phyloP scores from a whole-genome alignment of 139 green algal species.

The Dunaliella sp. region DNA sequence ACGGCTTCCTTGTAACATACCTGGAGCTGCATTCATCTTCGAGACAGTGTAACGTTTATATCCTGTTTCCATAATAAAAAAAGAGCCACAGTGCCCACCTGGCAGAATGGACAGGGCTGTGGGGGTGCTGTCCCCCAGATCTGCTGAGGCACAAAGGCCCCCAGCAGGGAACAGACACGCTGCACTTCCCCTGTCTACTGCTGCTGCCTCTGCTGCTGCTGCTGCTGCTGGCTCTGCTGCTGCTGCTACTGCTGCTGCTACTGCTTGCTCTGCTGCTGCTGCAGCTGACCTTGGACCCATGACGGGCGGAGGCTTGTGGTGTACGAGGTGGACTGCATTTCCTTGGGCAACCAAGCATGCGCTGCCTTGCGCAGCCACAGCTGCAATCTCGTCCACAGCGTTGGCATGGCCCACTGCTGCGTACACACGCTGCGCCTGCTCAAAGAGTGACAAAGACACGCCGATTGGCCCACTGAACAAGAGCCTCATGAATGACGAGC shows the following conservation, averaged over 20 bases:
- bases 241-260: constrained; percentile 1
- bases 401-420: not conserved
- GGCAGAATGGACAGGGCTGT: not conserved
- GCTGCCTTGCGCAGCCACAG: not conserved
- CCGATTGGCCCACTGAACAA: too few relatives aligned
- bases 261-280: not conserved
- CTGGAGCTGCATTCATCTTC: too few relatives aligned
- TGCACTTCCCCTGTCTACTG: constrained; percentile 3
- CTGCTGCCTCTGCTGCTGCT: not conserved
- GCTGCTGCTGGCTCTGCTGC: not conserved
- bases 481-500: too few relatives aligned
- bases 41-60: too few relatives aligned
- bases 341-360: not conserved
- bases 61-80: too few relatives aligned
- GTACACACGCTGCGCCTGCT: not conserved
- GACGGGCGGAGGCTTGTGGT: constrained; percentile 13
- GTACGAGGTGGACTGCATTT: not conserved
- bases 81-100: not conserved
- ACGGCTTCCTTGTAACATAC: too few relatives aligned
- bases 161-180: not conserved
- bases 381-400: not conserved
- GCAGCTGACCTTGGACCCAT: not conserved
- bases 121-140: not conserved
- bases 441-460: constrained; percentile 20
- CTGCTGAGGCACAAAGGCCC: not conserved